Evolutionary conservation across 2,329 filamentous ascomycete genomes (phyloP), one percentile per base, ranked within the genome.

Genomic region (Colletotrichum sp.): DNA sequence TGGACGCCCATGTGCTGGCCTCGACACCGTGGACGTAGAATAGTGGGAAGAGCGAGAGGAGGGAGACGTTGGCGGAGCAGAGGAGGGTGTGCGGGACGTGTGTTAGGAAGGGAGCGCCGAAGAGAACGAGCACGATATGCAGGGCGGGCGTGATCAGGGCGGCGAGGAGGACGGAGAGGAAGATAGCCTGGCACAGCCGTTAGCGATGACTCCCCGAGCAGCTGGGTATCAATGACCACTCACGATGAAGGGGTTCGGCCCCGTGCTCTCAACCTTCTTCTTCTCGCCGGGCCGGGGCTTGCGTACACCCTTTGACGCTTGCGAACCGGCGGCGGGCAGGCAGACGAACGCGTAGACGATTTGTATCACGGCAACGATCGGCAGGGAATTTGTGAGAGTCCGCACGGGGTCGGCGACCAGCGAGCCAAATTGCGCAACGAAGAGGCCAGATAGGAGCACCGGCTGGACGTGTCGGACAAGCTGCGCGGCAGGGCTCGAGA

Each of bases 21-120:
- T 97, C 94, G 18, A 97, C 91, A 4, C 96, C 96, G 79, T 96
- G 95, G 0, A 93, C 92, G 84, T 98, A 98, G 82, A 98, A 92
- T 16, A 98, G 87, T 4, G 95, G 95, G 74, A 96, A 93, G 1
- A 94, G 88, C 22, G 92, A 91, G 15, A 99, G 91, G 1, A 98
- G 85, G 13, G 96, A 91, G 76, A 98, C 91, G 83, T 98, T 96
- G 3, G 94, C 90, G 4, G 95, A 94, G 83, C 93, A 94, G 43
- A 98, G 92, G 36, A 95, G 83, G 2, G 97, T 99, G 78, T 97
- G 94, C 6, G 88, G 82, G 66, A 94, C 87, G 83, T 98, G 95
- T 1, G 95, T 95, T 36, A 96, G 94, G 69, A 98, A 88, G 0
- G 97, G 97, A 9, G 96, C 97, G 81, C 97, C 97, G 85, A 98